Evolutionary conservation across 2,329 filamentous ascomycete species (phyloP).

Genomic region (Coniochaeta sp.): DNA sequence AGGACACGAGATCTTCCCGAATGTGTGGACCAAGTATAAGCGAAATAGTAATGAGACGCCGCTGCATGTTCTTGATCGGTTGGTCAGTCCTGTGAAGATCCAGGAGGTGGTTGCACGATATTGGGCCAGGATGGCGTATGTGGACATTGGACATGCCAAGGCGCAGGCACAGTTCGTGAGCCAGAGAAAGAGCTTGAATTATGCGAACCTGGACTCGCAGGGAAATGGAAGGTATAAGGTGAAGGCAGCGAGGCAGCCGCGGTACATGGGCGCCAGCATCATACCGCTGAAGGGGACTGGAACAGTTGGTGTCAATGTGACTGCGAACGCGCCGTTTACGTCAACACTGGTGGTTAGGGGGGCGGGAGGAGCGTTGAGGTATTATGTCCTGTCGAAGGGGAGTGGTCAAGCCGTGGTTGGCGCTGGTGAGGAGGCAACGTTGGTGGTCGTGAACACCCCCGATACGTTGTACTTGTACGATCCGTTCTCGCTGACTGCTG

Average conservation of each 20-base stretch:
- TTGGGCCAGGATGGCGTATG: constrained; percentile 46
- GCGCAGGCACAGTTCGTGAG: constrained; percentile 28
- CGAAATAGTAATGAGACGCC: constrained; percentile 39
- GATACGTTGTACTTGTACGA: constrained; percentile 33
- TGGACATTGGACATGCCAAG: constrained; percentile 37
- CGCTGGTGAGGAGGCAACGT: constrained; percentile 31
- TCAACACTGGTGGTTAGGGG: constrained; percentile 30
- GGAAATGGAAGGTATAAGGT: constrained; percentile 31
- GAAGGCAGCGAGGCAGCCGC: constrained; percentile 30
- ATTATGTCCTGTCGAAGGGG: constrained; percentile 26
- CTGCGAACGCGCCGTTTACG: constrained; percentile 25
- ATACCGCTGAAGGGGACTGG: constrained; percentile 30
- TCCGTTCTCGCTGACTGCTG: constrained; percentile 27
- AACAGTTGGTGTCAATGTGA: constrained; percentile 24
- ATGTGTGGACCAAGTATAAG: constrained; percentile 34
- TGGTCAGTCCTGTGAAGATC: constrained; percentile 24
- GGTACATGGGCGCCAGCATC: constrained; percentile 44
- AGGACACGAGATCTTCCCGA: constrained; percentile 30
- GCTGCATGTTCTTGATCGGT: constrained; percentile 34
- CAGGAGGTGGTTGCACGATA: constrained; percentile 36
- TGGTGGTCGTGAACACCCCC: constrained; percentile 42
- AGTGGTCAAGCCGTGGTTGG: constrained; percentile 24
- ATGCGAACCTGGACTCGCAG: constrained; percentile 30
- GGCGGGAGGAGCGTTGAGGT: constrained; percentile 23
- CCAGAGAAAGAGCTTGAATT: constrained; percentile 28